Evolutionary conservation across 768 basidiomycete species (phyloP).

Genomic region (Phaeolepiota aurea): DNA sequence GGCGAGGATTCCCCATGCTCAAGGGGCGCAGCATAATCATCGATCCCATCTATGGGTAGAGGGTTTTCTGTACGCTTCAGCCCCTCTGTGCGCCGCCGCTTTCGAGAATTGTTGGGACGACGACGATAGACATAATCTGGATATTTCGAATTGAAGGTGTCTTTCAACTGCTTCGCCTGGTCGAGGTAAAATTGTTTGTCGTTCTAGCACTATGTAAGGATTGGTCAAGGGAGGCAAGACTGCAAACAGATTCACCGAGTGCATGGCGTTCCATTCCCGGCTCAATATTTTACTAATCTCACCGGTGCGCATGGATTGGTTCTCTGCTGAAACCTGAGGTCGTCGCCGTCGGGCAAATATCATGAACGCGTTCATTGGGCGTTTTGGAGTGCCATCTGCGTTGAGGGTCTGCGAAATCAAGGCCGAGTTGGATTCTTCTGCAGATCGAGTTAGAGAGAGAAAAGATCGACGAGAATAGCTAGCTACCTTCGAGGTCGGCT

Average conservation of each 20-base stretch:
- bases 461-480: constrained; percentile 7
- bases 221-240: constrained; percentile 5
- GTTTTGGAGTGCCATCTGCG: constrained; percentile 80
- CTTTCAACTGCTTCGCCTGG: constrained; percentile 80
- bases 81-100: constrained; percentile 33
- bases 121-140: constrained; percentile 88
- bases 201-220: constrained; percentile 29
- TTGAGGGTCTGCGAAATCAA: constrained; percentile 77
- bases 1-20: constrained; percentile 28
- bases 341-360: constrained; percentile 79
- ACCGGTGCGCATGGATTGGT: constrained; percentile 85
- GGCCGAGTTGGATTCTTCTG: constrained; percentile 28
- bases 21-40: constrained; percentile 19
- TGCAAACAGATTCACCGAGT: constrained; percentile 39
- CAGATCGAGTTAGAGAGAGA: constrained; percentile 2
- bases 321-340: constrained; percentile 79
- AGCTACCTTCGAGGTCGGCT: constrained; percentile 35
- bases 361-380: constrained; percentile 94
- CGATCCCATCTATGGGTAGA: constrained; percentile 18
- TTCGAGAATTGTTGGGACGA: constrained; percentile 81
- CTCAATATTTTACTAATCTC: constrained; percentile 85
- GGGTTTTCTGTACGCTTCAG: constrained; percentile 19
- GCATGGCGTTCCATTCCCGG: constrained; percentile 82
- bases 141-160: constrained; percentile 77
- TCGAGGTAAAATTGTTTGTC: constrained; percentile 87